Evolutionary conservation across 768 basidiomycete genomes (phyloP).

Genomic region (Hydnomerulius pinastri): DNA sequence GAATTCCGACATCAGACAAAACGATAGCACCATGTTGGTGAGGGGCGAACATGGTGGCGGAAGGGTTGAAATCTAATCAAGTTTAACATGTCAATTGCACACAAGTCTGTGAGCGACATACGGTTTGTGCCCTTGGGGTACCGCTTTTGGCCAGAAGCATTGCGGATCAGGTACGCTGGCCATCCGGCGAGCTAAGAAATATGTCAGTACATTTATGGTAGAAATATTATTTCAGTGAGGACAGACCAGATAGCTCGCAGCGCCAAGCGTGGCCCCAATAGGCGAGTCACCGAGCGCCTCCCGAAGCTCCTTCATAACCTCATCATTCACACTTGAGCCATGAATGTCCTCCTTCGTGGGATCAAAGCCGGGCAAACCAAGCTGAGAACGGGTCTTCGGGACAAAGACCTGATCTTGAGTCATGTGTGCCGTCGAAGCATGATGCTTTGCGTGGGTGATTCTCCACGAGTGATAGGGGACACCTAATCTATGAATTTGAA

Average conservation of each 20-base stretch:
- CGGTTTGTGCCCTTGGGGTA: constrained; percentile 84
- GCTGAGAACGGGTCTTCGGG: constrained; percentile 79
- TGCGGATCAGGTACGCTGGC: constrained; percentile 79
- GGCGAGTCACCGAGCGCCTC: constrained; percentile 94
- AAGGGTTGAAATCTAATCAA: constrained; percentile 71
- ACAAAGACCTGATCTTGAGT: constrained; percentile 96
- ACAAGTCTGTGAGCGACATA: constrained; percentile 38
- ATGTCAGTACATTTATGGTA: not conserved
- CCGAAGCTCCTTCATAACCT: constrained; percentile 70
- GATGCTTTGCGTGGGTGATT: constrained; percentile 92
- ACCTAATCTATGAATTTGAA: constrained; percentile 61
- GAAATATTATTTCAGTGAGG: not conserved
- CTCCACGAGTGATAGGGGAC: constrained; percentile 98
- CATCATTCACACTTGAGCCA: constrained; percentile 64
- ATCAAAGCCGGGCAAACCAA: constrained; percentile 66
- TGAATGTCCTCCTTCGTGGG: constrained; percentile 63
- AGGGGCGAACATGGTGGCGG: constrained; percentile 78
- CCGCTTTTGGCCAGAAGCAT: constrained; percentile 81
- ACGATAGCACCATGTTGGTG: constrained; percentile 78
- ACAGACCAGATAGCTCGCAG: constrained; percentile 63
- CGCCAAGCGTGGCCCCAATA: constrained; percentile 58
- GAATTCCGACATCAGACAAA: constrained; percentile 80
- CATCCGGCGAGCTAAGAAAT: constrained; percentile 69
- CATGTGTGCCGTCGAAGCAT: constrained; percentile 92
- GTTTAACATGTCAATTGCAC: not conserved